Evolutionary conservation across 805 yeast species (phyloP), one percentile per base, ranked within the genome.

Genomic region (Candida arabinofermentans): DNA sequence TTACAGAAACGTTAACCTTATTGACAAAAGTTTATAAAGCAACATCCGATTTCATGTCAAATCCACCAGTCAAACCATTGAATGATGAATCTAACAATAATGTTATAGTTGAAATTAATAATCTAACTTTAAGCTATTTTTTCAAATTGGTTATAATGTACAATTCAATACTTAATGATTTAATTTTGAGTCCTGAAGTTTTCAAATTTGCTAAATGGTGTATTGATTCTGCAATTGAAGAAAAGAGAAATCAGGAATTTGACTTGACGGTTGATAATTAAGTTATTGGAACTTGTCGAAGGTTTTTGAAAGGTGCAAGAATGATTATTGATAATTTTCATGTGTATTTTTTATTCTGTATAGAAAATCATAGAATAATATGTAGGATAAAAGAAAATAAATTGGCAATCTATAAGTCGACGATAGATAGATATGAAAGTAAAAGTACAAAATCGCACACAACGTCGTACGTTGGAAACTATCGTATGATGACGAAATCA

Each of bases 201-300:
- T 77, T 77, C 53, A 77, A 76, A 47, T 66, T 83, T 47, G 87
- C 87, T 14, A 81, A 81, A 54, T 79, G 86, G 81, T 84, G 84
- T 22, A 71, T 81, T 42, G 89, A 83, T 50, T 72, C 72, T 24
- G 83, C 83, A 13, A 66, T 77, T 40, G 79, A 77, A 14, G 77
- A 75, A 42, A 69, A 68, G 45, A 50, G 42, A 39, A 65, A 59
- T 40, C 62, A 62, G 41, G 48, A 43, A 37, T 27, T 29, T 27
- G 47, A n/a, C 16, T 17, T 16, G 19, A 24, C 33, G 31, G 37
- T 29, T 21, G 35, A 24, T n/a, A 19, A 13, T 32, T 36, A 13
- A 22, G 6, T 12, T 14, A 5, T 29, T 19, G 10, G 17, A 9
- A 16, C 17, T 10, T 26, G n/a, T 14, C 24, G 40, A 24, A 14